Evolutionary conservation across 2,329 filamentous ascomycete species (phyloP), one percentile per base, ranked within the genome.

Genomic region (Pyrenophora graminea): DNA sequence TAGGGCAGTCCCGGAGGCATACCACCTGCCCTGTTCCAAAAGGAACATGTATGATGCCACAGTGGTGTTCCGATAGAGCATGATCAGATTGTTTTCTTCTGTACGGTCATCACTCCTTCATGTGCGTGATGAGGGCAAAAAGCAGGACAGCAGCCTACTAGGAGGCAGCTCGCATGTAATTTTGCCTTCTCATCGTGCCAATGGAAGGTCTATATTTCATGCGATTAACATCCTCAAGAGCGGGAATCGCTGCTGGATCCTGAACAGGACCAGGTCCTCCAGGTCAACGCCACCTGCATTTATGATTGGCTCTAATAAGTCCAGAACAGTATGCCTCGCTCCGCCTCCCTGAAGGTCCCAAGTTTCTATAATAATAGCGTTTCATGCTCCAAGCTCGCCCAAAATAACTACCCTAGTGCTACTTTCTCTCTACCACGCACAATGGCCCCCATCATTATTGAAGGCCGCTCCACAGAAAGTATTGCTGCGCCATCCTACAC

Each of bases 271-370:
- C 6, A 13, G 23, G 34, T 39, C 34, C 34, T 32, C 31, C 34
- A 13, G 12, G 18, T 23, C 19, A 10, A 21, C 25, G 27, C 37
- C 17, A 40, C 36, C 27, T 47, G 45, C 45, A 36, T n/a, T 0
- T 32, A 3, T 47, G 37, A 40, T 47, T 47, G 45, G 37, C 15
- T 13, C 18, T 8, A 2, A 13, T 21, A 30, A 12, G 19, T n/a
- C 12, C 6, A 18, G 8, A 25, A 23, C 30, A 41, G 45, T 48
- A 30, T 41, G 45, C 45, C 45, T 48, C 45, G 34, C 21, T 37
- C 45, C 40, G 38, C 45, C 45, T 41, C 25, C 12, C 31, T 13
- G 15, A 13, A 19, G 9, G 12, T 18, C 27, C 6, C 4, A 21
- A 4, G 19, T 13, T n/a, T 21, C 21, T 21, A 38, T 38, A 38